These are phyloP conservation scores for Cystofilobasidium macerans DNA, from an alignment of 768 basidiomycete species.

Conservation along the genomic window DNA sequence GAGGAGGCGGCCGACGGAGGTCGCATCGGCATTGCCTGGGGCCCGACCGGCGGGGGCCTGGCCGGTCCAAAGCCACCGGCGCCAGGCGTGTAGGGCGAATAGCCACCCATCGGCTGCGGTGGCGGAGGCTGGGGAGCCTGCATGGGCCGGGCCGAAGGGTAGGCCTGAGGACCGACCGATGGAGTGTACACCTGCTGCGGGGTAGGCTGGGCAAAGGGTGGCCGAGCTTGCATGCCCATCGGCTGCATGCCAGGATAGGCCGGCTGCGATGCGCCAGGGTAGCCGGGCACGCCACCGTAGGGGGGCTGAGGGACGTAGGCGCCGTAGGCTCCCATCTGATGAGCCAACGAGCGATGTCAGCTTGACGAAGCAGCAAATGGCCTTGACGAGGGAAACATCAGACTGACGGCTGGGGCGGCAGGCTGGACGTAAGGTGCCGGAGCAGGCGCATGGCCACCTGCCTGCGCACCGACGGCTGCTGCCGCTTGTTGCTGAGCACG, in stretches of 20 bases:
- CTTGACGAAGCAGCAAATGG: not conserved
- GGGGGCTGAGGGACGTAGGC: not conserved
- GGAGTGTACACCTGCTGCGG: not conserved
- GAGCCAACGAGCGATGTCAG: not conserved
- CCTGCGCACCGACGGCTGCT: slow-evolving; percentile 6
- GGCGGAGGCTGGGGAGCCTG: too few relatives aligned
- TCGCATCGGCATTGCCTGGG: slow-evolving; percentile 4
- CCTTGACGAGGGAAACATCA: not conserved
- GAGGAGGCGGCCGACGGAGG: not conserved
- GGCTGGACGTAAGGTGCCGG: slow-evolving; percentile 3
- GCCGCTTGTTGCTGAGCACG: slow-evolving; percentile 17
- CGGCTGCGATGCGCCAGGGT: not conserved
- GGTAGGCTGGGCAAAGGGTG: slow-evolving; percentile 5
- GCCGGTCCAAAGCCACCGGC: not conserved
- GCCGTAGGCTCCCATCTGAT: slow-evolving; percentile 1
- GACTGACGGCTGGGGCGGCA: slow-evolving; percentile 33
- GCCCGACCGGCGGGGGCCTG: slow-evolving; percentile 10
- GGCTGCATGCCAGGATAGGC: not conserved
- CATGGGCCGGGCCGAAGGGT: not conserved
- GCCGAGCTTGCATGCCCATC: slow-evolving; percentile 3
- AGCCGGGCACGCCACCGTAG: not conserved
- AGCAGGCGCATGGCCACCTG: not conserved
- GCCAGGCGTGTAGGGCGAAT: not conserved
- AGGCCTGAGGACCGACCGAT: slow-evolving; percentile 11
- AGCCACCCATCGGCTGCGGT: not conserved